Evolutionary conservation across 768 basidiomycete genomes (phyloP).

Genomic region (Stropharia rugosoannulata): DNA sequence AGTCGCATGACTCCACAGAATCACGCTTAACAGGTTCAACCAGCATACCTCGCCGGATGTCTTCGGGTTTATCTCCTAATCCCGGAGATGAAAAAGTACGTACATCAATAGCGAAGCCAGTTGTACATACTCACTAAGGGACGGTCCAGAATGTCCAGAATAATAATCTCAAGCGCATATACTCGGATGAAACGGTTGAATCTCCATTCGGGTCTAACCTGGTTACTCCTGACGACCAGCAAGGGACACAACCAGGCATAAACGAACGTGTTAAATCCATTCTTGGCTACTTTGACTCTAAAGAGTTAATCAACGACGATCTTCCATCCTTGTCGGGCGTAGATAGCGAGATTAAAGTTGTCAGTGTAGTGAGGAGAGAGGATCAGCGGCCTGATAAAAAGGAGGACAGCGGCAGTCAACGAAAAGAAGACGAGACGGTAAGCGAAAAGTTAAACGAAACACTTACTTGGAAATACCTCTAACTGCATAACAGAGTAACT

Average conservation of each 20-base stretch:
- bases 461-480: not conserved
- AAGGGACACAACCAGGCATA: slow-evolving; percentile 13
- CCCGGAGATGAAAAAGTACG: too few relatives aligned
- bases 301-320: slow-evolving; percentile 1
- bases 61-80: too few relatives aligned
- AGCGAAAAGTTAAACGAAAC: not conserved
- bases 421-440: not conserved
- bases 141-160: not conserved
- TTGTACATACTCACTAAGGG: not conserved
- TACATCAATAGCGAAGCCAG: too few relatives aligned
- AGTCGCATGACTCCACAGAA: too few relatives aligned
- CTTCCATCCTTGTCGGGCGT: not conserved
- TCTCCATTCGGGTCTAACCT: slow-evolving; percentile 41
- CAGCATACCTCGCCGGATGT: too few relatives aligned
- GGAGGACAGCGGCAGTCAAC: not conserved
- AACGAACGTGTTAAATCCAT: slow-evolving; percentile 17
- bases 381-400: not conserved
- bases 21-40: too few relatives aligned
- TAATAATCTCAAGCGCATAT: slow-evolving; percentile 8
- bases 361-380: not conserved
- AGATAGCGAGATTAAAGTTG: not conserved
- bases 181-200: slow-evolving; percentile 39
- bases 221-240: slow-evolving; percentile 40
- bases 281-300: slow-evolving; percentile 15
- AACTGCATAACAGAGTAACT: not conserved